Base-by-base conservation (phyloP, 176 grass and related monocot species). In the Typha latifolia region DNA sequence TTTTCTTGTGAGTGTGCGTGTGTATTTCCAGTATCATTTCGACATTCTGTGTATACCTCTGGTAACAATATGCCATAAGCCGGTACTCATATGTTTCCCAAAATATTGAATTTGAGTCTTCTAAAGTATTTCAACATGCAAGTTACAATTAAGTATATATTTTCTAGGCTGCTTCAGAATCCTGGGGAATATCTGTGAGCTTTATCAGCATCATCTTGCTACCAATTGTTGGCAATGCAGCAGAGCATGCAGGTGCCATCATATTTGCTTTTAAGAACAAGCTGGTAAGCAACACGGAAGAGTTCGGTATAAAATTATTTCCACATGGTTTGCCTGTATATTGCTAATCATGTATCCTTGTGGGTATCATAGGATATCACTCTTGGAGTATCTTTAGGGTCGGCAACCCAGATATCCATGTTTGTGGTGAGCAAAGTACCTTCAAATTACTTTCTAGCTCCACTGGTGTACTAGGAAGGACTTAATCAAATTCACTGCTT, bases 171-270 rank as follows among this genome's bases (percentile, higher is more conserved):
- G 75, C 90, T 62, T 94, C 90, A 21, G 10, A 75, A 31, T 88
- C 82, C 1, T 94, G 90, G 90, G 79, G 82, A 4, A 32, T 94
- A 24, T 94, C 90, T 0, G 85, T 94, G 14, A 85, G 85, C 75
- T 94, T 94, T 75, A 89, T 84, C 16, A 89, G 90, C 77, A 85
- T 89, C 73, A 89, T 94, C 62, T 66, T 94, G 64, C 79, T 94
- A 13, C 90, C 90, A 2, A 94, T 94, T 52, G 90, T 94, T 31
- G 90, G 90, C 24, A 94, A 94, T 79, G 90, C 90, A 2, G 90
- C 90, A 3, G 90, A 94, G 72, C 90, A 94, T 43, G 90, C 90
- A 16, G 90, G 90, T n/a, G 90, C 90, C 23, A 79, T 94, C 62
- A 82, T 89, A 32, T 94, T 94, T 56, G 82, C 90, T 14, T 64